Conservation (phyloP, 768 basidiomycete species). For the Agaricus sinodeliciosus region DNA sequence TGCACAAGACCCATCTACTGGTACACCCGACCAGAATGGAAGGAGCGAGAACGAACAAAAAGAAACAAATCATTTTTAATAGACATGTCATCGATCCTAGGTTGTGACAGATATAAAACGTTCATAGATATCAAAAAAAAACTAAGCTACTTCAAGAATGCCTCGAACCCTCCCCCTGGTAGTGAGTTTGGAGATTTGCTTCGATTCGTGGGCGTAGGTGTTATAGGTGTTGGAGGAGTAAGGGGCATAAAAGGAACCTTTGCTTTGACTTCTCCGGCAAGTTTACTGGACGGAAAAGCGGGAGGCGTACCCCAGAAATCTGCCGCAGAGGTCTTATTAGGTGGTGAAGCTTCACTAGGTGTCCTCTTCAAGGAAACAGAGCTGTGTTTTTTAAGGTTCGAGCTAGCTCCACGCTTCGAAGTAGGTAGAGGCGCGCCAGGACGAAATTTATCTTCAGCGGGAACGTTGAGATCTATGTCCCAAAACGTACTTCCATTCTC, state of each 20-base stretch:
- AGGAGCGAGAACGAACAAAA: neutral
- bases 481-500: constrained; percentile 12
- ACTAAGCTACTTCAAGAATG: constrained; percentile 1
- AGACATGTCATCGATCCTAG: neutral
- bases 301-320: constrained; percentile 59
- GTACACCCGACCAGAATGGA: neutral
- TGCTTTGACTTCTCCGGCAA: constrained; percentile 12
- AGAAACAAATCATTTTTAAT: neutral
- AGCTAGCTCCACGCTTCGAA: constrained; percentile 26
- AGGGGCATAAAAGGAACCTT: neutral
- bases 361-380: constrained; percentile 33
- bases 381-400: constrained; percentile 28
- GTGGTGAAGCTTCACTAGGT: constrained; percentile 19
- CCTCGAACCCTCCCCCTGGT: constrained; percentile 7
- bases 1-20: constrained; percentile 5
- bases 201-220: neutral
- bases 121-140: neutral
- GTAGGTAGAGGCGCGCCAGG: constrained; percentile 25
- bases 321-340: constrained; percentile 29
- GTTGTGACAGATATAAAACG: neutral
- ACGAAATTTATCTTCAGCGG: constrained; percentile 34
- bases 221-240: neutral
- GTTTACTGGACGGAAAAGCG: constrained; percentile 22
- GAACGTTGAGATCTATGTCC: constrained; percentile 22
- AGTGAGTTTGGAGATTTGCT: neutral